phyloP scores from a whole-genome alignment of 192 early-diverging fungal species.

The Gamsiella multidivaricata region DNA sequence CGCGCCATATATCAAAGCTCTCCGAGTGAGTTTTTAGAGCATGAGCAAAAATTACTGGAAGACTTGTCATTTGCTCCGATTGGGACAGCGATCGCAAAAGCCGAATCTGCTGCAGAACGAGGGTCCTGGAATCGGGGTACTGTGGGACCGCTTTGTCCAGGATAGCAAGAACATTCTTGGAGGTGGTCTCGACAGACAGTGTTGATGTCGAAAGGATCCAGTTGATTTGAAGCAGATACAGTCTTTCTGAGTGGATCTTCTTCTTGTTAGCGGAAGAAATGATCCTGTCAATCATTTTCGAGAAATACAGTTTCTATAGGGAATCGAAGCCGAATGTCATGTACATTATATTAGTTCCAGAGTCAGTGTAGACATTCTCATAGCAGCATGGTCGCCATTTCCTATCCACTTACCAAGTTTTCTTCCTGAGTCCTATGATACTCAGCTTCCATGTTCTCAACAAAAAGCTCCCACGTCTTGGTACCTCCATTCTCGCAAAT shows the following conservation, averaged over 20 bases:
- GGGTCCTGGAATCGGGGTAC: constrained; percentile 20
- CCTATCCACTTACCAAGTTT: constrained; percentile 60
- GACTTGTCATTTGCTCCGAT: constrained; percentile 34
- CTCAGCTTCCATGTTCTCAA: constrained; percentile 68
- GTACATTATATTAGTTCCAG: constrained; percentile 3
- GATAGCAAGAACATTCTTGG: constrained; percentile 48
- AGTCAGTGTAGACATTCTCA: no score
- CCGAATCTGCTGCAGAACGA: constrained; percentile 36
- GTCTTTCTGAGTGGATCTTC: constrained; percentile 51
- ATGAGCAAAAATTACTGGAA: constrained; percentile 50
- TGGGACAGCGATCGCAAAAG: constrained; percentile 27
- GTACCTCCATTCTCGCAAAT: constrained; percentile 47
- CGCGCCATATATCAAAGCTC: constrained; percentile 60
- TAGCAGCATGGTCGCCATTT: not conserved
- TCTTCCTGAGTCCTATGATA: constrained; percentile 57
- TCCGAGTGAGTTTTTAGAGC: constrained; percentile 55
- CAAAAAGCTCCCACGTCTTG: constrained; percentile 73
- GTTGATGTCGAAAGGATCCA: constrained; percentile 50
- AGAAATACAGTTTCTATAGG: constrained; percentile 66
- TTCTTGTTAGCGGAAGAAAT: constrained; percentile 62
- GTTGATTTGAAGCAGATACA: constrained; percentile 68
- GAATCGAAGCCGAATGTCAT: not conserved
- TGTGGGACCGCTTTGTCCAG: constrained; percentile 58
- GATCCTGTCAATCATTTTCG: constrained; percentile 63
- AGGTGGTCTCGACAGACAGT: constrained; percentile 48